phyloP scores from a whole-genome alignment of 2,329 filamentous ascomycete genomes.

The Claviceps humidiphila region DNA sequence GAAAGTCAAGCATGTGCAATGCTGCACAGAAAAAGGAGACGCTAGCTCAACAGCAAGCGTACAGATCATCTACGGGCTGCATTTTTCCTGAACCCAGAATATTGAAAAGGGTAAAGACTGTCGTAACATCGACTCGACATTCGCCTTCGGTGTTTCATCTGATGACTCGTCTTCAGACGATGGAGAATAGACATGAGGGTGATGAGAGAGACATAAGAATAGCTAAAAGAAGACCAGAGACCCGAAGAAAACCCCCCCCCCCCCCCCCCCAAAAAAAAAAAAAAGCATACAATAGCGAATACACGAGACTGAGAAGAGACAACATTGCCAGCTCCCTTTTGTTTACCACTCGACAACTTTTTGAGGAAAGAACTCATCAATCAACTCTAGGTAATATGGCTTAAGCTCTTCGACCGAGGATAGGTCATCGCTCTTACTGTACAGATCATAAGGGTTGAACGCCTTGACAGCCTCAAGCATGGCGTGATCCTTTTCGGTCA shows the following conservation, averaged over 20 bases:
- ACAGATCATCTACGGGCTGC: no score
- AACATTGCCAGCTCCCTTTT: background rate
- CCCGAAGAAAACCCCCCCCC: no score
- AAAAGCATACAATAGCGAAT: background rate
- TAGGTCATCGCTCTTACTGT: constrained; percentile 78
- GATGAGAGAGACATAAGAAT: background rate
- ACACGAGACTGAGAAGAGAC: background rate
- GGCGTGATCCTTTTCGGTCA: constrained; percentile 66
- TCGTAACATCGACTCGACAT: background rate
- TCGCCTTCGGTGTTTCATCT: background rate
- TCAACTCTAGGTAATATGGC: constrained; percentile 31
- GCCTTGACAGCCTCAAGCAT: constrained; percentile 73
- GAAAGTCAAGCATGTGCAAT: no score
- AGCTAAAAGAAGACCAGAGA: background rate
- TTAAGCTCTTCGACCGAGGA: constrained; percentile 67
- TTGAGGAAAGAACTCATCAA: constrained; percentile 29
- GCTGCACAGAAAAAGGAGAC: no score
- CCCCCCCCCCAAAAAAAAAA: no score
- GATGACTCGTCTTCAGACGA: background rate
- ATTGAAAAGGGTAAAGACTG: no score
- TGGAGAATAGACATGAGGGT: background rate
- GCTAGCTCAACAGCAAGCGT: no score
- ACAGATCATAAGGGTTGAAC: constrained; percentile 86
- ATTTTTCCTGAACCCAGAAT: no score
- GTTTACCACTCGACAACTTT: constrained; percentile 25